Conservation (phyloP, 768 basidiomycete species). For the Trametes elegans region DNA sequence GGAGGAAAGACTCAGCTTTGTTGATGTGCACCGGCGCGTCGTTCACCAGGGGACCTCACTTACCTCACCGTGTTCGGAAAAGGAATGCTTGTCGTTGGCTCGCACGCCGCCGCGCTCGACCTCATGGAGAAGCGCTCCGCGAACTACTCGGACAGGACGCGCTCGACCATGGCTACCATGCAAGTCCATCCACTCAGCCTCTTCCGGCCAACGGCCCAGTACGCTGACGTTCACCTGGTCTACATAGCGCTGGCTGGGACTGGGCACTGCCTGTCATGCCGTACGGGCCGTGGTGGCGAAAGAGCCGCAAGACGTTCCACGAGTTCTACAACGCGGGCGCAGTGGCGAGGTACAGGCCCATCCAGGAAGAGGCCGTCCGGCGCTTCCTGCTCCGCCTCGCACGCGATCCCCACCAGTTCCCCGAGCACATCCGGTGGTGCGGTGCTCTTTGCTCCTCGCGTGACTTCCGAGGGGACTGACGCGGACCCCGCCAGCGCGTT, state of each 20-base stretch:
- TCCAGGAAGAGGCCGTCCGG: background rate
- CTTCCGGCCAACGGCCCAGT: too few relatives aligned
- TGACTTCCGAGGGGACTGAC: background rate
- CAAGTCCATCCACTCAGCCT: too few relatives aligned
- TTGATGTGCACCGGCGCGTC: background rate
- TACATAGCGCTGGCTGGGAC: background rate
- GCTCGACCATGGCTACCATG: background rate
- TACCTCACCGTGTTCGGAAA: slow-evolving; percentile 16
- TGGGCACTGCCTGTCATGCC: background rate
- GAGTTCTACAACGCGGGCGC: slow-evolving; percentile 7
- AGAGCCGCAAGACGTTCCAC: slow-evolving; percentile 6
- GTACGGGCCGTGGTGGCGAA: slow-evolving; percentile 14
- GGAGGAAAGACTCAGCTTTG: too few relatives aligned
- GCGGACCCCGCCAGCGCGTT: background rate
- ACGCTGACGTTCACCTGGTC: too few relatives aligned
- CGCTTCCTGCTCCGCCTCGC: background rate
- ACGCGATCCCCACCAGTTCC: background rate
- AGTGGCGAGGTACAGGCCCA: background rate
- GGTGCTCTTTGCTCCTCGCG: background rate
- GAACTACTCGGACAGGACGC: slow-evolving; percentile 20
- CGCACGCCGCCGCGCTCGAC: slow-evolving; percentile 12
- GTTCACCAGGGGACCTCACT: slow-evolving; percentile 2
- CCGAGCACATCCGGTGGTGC: slow-evolving; percentile 8
- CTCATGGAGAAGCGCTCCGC: slow-evolving; percentile 22
- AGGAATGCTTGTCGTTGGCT: slow-evolving; percentile 15